Percentiles rank a stretch among this genome's conserved stretches.
These are phyloP conservation scores for Sarocladium kiliense DNA, from an alignment of 2,329 filamentous ascomycete species.

Conservation along the genomic window DNA sequence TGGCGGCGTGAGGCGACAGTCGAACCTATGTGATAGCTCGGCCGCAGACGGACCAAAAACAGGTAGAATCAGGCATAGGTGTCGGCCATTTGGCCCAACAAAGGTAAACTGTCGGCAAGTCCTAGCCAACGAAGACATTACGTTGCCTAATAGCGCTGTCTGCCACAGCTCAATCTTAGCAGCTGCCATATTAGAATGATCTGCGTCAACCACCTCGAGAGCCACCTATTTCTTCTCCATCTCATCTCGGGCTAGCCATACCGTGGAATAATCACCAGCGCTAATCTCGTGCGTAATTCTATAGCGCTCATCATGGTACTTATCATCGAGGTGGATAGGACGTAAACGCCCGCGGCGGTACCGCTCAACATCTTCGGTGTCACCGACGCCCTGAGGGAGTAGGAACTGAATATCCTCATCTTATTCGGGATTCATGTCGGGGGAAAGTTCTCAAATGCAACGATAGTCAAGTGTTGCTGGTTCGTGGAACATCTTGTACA, in stretches of 20 bases:
- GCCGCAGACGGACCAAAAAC: neutral
- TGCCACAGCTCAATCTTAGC: neutral
- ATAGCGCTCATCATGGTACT: neutral
- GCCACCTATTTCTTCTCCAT: neutral
- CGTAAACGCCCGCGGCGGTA: neutral
- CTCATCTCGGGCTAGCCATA: neutral
- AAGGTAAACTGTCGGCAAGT: neutral
- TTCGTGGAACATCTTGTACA: too few relatives aligned
- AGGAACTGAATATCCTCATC: neutral
- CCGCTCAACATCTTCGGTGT: neutral
- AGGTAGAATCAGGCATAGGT: neutral
- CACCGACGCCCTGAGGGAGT: neutral
- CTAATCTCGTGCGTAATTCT: neutral
- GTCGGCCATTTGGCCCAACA: neutral
- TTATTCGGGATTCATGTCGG: too few relatives aligned
- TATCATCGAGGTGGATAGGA: neutral
- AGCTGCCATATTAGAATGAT: neutral
- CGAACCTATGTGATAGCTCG: neutral
- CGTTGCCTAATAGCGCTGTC: neutral
- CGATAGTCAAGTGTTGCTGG: too few relatives aligned
- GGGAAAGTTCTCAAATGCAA: too few relatives aligned
- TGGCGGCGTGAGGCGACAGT: neutral
- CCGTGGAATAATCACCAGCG: neutral
- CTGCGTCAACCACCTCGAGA: neutral
- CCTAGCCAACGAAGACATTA: neutral